Base-by-base conservation (phyloP, 257 asterid genomes). In the Coffea eugenioides region DNA sequence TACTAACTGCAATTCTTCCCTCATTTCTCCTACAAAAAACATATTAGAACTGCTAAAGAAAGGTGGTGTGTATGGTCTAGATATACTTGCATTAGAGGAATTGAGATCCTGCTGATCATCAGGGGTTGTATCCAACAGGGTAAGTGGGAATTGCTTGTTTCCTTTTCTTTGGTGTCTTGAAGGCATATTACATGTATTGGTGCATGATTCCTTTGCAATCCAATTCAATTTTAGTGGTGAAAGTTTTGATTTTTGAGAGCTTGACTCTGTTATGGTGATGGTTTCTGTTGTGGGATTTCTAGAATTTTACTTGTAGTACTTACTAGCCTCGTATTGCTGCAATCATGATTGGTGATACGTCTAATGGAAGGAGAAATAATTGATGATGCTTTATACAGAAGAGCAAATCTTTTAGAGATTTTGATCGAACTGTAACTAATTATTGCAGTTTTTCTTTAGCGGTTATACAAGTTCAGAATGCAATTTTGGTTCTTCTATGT, bases 111-210 rank as follows among this genome's bases (percentile, higher is more conserved):
- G 71, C 78, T 61, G 79, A 77, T 65, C 59, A 81, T 84, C 86
- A 80, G 81, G 86, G 80, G 79, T 79, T 65, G 54, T 51, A 80
- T 79, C 81, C 74, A 79, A 52, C 83, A 89, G 89, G 89, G 93
- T 88, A 75, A 80, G 86, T 79, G 86, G 75, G 43, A 46, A 77
- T 78, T 64, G 57, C 20, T 21, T 61, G 31, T 45, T 31, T 77
- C 13, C 73, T 20, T 69, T 54, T 64, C 3, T 39, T 77, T 23
- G 78, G 21, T 62, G 34, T 56, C 4, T 36, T 23, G 56, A 56
- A 21, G 70, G 31, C 70, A 59, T 59, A n/a, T 14, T 64, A 64
- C 41, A 20, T 36, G 27, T 41, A 20, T 34, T 56, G 18, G 10
- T 54, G 71, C 34, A n/a, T 62, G 45, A 62, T 62, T 64, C 16